A percentile compares a stretch with the other conserved stretches of the same genome.
Evolutionary conservation across 345 rosid genomes (phyloP).

Genomic region (Rubroshorea leprosula): DNA sequence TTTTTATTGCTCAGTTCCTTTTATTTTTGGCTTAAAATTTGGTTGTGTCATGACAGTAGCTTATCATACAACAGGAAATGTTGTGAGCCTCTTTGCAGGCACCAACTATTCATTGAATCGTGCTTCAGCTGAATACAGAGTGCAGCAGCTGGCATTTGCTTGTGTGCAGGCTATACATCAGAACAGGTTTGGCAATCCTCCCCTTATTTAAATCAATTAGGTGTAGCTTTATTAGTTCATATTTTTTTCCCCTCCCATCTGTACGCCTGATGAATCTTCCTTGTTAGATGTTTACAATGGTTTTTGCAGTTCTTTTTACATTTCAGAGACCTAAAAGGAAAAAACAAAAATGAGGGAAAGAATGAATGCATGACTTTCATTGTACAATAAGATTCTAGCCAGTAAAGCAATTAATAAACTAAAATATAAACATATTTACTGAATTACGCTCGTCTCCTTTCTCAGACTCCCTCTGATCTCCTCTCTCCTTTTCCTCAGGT

Average conservation of each 20-base stretch:
- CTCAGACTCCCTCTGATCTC: too few relatives aligned
- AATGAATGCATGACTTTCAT: neutral
- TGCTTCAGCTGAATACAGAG: slow-evolving; percentile 70
- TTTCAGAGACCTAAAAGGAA: neutral
- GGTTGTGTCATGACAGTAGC: slow-evolving; percentile 13
- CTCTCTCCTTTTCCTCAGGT: too few relatives aligned
- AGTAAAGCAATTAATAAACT: too few relatives aligned
- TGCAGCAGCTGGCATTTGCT: slow-evolving; percentile 57
- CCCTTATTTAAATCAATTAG: slow-evolving; percentile 7
- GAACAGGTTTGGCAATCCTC: slow-evolving; percentile 56
- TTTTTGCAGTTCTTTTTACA: neutral
- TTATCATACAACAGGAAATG: slow-evolving; percentile 56
- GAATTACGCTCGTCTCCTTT: neutral
- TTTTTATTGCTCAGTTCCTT: neutral
- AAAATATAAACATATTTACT: too few relatives aligned
- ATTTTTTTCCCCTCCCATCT: neutral
- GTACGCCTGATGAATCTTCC: neutral
- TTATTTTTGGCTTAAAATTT: slow-evolving; percentile 3
- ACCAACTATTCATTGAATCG: slow-evolving; percentile 37
- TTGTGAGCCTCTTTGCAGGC: slow-evolving; percentile 62
- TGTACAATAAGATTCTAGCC: neutral
- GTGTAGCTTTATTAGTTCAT: neutral
- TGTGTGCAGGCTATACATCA: slow-evolving; percentile 76
- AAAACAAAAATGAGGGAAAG: neutral
- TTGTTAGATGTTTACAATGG: neutral